Conservation (phyloP, 331 rosid genomes). For the Malus hybrid region DNA sequence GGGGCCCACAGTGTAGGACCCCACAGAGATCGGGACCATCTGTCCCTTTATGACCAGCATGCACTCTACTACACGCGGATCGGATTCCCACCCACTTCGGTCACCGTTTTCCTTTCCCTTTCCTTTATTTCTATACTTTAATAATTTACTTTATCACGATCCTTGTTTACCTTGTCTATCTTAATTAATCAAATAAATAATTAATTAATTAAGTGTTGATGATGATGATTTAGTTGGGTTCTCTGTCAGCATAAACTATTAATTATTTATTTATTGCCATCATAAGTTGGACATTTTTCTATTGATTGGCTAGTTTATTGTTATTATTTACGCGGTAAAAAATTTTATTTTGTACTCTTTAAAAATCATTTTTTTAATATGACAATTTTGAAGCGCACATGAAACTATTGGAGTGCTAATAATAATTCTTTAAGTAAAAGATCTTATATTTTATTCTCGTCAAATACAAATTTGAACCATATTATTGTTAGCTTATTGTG, state of each 20-base stretch:
- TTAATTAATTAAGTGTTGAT: not conserved
- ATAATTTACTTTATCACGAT: not conserved
- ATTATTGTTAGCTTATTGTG: rapidly evolving
- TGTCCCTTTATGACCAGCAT: constrained; percentile 86
- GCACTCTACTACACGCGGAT: constrained; percentile 65
- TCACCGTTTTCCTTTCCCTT: not conserved
- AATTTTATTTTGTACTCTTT: no score
- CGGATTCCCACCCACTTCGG: constrained; percentile 33
- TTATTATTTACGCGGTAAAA: not conserved
- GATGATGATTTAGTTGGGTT: constrained; percentile 2
- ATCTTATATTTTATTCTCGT: no score
- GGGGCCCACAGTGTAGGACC: constrained; percentile 22
- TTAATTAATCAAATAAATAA: not conserved
- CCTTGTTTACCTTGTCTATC: not conserved
- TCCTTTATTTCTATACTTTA: not conserved
- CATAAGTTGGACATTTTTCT: not conserved
- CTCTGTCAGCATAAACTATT: not conserved
- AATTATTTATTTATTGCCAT: not conserved
- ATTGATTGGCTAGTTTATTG: not conserved
- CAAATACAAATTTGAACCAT: no score
- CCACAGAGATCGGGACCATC: constrained; percentile 43
- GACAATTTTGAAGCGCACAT: no score
- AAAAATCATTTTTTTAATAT: no score
- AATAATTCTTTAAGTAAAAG: no score
- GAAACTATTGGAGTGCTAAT: no score